phyloP scores from a whole-genome alignment of 2,329 filamentous ascomycete genomes.

The Acephala macrosclerotiorum region DNA sequence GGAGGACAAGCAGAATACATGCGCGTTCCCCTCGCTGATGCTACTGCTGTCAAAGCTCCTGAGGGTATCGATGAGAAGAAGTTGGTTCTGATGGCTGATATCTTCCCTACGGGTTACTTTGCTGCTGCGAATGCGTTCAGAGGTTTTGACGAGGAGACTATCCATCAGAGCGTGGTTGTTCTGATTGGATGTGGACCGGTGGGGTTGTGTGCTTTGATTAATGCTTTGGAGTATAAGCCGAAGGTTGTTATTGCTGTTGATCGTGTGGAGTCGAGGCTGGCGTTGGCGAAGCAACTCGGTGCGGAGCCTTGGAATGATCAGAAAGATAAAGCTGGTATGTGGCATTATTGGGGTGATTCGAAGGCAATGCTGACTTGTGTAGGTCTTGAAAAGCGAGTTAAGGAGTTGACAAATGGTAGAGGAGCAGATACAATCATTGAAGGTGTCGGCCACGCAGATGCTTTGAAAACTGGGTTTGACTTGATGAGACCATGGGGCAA shows the following conservation, averaged over 20 bases:
- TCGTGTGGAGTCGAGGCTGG: slow-evolving; percentile 76
- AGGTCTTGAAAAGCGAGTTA: slow-evolving; percentile 68
- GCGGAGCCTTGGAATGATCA: slow-evolving; percentile 85
- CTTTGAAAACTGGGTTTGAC: slow-evolving; percentile 74
- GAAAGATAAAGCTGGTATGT: slow-evolving; percentile 63
- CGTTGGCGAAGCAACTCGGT: slow-evolving; percentile 75
- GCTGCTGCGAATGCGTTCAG: slow-evolving; percentile 81
- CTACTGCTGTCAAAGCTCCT: slow-evolving; percentile 79
- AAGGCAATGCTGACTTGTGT: not conserved
- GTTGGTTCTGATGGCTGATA: slow-evolving; percentile 89
- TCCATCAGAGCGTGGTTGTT: slow-evolving; percentile 74
- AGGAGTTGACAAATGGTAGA: slow-evolving; percentile 77
- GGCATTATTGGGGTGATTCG: too few relatives aligned
- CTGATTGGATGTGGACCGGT: slow-evolving; percentile 87
- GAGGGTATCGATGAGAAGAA: slow-evolving; percentile 75
- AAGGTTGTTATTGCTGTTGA: slow-evolving; percentile 82
- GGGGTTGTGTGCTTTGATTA: slow-evolving; percentile 82
- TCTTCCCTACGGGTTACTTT: slow-evolving; percentile 88
- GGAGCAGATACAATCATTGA: slow-evolving; percentile 88
- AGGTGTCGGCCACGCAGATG: slow-evolving; percentile 74
- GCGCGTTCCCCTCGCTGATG: slow-evolving; percentile 81
- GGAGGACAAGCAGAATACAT: slow-evolving; percentile 86
- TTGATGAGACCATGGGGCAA: slow-evolving; percentile 75
- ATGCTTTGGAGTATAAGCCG: slow-evolving; percentile 77
- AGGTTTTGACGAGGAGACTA: slow-evolving; percentile 60